A percentile compares a stretch with the other conserved stretches of the same genome.
These are phyloP conservation scores for Hypoxylon lienhwacheense DNA, from an alignment of 495 filamentous ascomycete species.

Conservation along the genomic window DNA sequence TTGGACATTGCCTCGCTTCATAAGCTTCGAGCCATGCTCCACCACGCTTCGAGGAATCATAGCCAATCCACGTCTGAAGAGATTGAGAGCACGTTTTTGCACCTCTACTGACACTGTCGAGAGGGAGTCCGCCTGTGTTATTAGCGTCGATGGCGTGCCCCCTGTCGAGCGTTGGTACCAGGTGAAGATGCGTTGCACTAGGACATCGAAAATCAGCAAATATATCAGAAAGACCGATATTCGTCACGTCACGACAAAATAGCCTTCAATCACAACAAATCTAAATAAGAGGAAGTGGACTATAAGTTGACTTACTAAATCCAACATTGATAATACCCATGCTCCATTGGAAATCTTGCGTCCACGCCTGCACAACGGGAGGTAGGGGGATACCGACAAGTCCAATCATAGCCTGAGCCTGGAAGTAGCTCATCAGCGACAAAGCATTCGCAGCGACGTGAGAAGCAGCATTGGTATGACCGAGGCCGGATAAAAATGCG, in stretches of 20 bases:
- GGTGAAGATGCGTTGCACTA: conserved; percentile 78
- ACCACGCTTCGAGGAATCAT: conserved; percentile 57
- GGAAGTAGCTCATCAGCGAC: conserved; percentile 92
- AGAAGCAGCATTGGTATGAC: conserved; percentile 94
- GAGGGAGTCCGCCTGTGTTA: conserved; percentile 74
- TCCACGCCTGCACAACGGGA: conserved; percentile 90
- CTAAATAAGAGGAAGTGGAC: too few species aligned
- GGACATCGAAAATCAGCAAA: conserved; percentile 18
- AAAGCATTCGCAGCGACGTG: conserved; percentile 92
- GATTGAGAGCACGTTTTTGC: conserved; percentile 59
- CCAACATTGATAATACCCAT: conserved; percentile 91
- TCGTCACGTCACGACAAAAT: conserved; percentile 45
- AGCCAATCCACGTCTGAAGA: conserved; percentile 52
- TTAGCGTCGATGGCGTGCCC: conserved; percentile 77
- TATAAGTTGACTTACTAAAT: conserved; percentile 42
- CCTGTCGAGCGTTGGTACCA: conserved; percentile 98
- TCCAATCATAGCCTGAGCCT: conserved; percentile 91
- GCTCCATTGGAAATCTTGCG: conserved; percentile 97
- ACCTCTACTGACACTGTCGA: conserved; percentile 79
- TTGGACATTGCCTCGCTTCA: conserved; percentile 51
- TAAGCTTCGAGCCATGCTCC: conserved; percentile 43
- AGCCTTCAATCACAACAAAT: conserved; percentile 38
- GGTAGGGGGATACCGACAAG: conserved; percentile 82
- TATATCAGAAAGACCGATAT: background rate
- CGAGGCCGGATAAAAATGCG: conserved; percentile 76